Base-by-base conservation (phyloP, 208 protist species). In the Phytomonas serpens region DNA sequence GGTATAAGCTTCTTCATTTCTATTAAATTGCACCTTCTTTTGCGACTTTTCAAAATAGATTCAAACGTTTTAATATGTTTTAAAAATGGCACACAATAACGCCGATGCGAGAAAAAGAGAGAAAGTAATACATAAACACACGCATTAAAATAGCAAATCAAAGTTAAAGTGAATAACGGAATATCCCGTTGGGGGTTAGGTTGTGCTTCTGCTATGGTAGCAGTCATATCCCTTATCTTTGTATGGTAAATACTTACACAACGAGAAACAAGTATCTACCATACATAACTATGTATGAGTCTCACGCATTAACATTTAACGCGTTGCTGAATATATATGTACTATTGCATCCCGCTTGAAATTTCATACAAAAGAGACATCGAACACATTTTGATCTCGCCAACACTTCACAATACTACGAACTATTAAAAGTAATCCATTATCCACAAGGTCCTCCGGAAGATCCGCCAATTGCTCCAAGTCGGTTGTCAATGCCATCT, bases 381-480 rank as follows among this genome's bases (percentile, higher is more conserved):
- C 83, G 74, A 85, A 88, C 5, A 81, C 80, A 67, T 93, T 93
- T 71, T 90, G 89, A 27, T 68, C 38, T 0, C 80, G 73, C 88
- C 88, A 93, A 1, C 76, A 32, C 16, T 37, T 27, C 33, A 88
- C 36, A 30, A 82, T 32, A 10, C 42, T 70, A 37, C 51, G 62
- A 3, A 77, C 29, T 27, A 64, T n/a, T 30, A 69, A 29, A 16
- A 80, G 67, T 36, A 80, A 34, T 32, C 52, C 38, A 30, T 77
- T 67, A n/a, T 52, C 37, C 3, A 64, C 69, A 2, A 76, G 67
- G 23, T 77, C 72, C 3, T 34, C 57, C 16, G 68, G 77, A n/a
- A 42, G 7, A 16, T 69, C 62, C 9, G 80, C 69, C 29, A 81
- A 57, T 16, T 77, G 71, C 34, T 57, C 30, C 32, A 3, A 38